A percentile compares a stretch with the other conserved stretches of the same genome.
These are phyloP conservation scores for Solanum peruvianum DNA, from an alignment of 257 asterid species.

Conservation along the genomic window DNA sequence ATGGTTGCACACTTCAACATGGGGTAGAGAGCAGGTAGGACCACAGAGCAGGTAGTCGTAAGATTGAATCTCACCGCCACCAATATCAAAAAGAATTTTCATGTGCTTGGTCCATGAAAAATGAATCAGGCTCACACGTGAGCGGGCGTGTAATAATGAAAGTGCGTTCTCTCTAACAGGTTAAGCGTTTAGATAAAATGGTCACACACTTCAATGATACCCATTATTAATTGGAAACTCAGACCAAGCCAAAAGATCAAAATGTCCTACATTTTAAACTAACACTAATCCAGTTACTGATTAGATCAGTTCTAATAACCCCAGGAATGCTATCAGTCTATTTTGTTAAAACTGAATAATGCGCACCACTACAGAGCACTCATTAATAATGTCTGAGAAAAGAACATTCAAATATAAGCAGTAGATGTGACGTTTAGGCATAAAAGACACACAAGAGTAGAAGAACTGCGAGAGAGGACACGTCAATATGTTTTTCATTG, in stretches of 20 bases:
- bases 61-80: background rate
- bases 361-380: background rate
- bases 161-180: background rate
- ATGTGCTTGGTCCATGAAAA: background rate
- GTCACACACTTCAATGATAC: background rate
- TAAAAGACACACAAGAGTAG: background rate
- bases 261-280: background rate
- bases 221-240: background rate
- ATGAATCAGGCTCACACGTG: background rate
- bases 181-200: no score
- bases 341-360: background rate
- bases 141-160: background rate
- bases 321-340: background rate
- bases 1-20: background rate
- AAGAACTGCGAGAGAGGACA: background rate
- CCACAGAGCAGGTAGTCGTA: no score
- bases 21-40: background rate
- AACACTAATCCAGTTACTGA: background rate
- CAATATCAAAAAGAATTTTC: background rate
- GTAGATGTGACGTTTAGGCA: background rate
- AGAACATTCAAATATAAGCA: background rate
- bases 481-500: background rate
- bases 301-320: background rate
- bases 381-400: background rate
- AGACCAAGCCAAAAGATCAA: background rate